Conservation (phyloP, 1,284 basidiomycete species). For the Vanrija pseudolonga region DNA sequence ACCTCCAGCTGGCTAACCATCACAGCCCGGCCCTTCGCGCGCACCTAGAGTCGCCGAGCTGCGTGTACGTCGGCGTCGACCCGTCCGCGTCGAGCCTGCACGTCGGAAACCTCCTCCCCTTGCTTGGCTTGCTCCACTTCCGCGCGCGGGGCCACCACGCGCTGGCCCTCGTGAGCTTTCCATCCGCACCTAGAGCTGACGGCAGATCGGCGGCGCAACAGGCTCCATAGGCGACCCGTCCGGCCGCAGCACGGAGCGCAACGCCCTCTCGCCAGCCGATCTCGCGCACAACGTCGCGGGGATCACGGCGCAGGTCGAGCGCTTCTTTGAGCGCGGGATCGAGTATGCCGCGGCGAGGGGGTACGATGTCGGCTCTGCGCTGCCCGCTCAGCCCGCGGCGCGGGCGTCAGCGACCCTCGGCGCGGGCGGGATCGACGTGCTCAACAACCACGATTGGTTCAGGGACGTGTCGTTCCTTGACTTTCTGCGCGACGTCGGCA, state of each 20-base stretch:
- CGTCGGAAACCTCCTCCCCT: conserved; percentile 86
- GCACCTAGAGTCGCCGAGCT: conserved; percentile 46
- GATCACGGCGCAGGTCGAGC: conserved; percentile 64
- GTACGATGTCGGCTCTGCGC: not conserved
- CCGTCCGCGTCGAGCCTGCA: conserved; percentile 86
- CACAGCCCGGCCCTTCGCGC: conserved; percentile 33
- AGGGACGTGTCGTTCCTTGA: conserved; percentile 69
- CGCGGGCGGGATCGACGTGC: conserved; percentile 50
- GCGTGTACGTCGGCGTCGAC: conserved; percentile 86
- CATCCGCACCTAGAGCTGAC: not conserved
- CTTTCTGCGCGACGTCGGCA: conserved; percentile 78
- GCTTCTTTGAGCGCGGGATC: conserved; percentile 67
- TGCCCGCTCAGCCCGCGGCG: not conserved
- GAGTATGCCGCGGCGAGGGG: conserved; percentile 56
- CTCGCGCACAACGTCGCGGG: conserved; percentile 66
- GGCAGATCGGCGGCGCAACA: conserved; percentile 89
- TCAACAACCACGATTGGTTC: conserved; percentile 87
- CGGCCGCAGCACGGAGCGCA: conserved; percentile 78
- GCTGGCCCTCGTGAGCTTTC: conserved; percentile 67
- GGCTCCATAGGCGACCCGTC: conserved; percentile 97
- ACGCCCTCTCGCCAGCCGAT: conserved; percentile 59
- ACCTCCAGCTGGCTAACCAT: not conserved
- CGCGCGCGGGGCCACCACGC: conserved; percentile 73
- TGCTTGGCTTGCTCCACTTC: conserved; percentile 84
- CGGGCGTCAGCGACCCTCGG: not conserved